Evolutionary conservation across 2,329 filamentous ascomycete genomes (phyloP).

Genomic region (Nigrospora osmanthi): DNA sequence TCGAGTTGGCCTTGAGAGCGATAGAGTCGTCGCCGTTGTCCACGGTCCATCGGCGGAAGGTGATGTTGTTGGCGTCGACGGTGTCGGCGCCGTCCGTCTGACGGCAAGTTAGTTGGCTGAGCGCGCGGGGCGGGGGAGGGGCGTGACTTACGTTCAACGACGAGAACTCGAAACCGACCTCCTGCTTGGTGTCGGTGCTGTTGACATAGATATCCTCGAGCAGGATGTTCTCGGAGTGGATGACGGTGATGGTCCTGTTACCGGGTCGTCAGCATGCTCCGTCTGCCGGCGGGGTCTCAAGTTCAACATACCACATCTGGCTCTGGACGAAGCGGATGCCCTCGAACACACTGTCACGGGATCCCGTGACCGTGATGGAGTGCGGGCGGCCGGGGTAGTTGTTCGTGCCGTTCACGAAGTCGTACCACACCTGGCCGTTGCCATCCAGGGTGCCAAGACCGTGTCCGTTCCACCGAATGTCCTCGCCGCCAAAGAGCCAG

Average conservation of each 20-base stretch:
- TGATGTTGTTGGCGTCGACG: slow-evolving; percentile 42
- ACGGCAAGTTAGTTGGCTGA: not conserved
- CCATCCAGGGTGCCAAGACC: slow-evolving; percentile 47
- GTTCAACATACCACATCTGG: slow-evolving; percentile 42
- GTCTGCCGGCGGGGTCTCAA: not conserved
- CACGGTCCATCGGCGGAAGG: slow-evolving; percentile 40
- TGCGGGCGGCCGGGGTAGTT: slow-evolving; percentile 34
- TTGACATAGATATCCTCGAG: slow-evolving; percentile 46
- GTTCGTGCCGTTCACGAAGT: slow-evolving; percentile 32
- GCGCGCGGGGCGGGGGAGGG: not conserved
- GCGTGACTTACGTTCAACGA: slow-evolving; percentile 1
- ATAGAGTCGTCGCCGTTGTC: slow-evolving; percentile 47
- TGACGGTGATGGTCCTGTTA: slow-evolving; percentile 39
- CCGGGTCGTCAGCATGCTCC: not conserved
- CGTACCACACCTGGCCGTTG: slow-evolving; percentile 54
- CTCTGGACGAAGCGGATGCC: slow-evolving; percentile 44
- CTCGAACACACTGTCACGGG: slow-evolving; percentile 38
- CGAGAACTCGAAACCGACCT: slow-evolving; percentile 36
- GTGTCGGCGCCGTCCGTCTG: slow-evolving; percentile 30
- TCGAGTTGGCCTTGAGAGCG: slow-evolving; percentile 46
- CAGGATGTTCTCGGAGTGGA: slow-evolving; percentile 35
- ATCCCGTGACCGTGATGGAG: slow-evolving; percentile 42
- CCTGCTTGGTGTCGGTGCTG: slow-evolving; percentile 38
- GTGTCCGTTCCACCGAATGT: slow-evolving; percentile 39
- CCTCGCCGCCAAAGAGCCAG: slow-evolving; percentile 45